Evolutionary conservation across 2,329 filamentous ascomycete genomes (phyloP).

Genomic region (Plenodomus tracheiphilus): DNA sequence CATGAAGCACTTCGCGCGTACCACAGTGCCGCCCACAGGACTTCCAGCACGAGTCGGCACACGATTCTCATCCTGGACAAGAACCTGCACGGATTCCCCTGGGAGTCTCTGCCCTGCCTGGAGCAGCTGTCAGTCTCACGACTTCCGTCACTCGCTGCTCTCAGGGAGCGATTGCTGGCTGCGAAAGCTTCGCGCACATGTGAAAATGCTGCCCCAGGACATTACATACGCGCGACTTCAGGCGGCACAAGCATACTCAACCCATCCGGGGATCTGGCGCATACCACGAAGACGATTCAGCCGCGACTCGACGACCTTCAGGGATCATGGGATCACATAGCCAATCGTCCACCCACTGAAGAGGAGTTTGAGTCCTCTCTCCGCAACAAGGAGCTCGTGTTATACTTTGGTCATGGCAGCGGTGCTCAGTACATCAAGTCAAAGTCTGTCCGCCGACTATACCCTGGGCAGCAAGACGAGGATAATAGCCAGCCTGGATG

Average conservation of each 20-base stretch:
- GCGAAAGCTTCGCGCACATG: constrained; percentile 43
- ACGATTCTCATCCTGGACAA: constrained; percentile 92
- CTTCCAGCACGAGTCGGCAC: constrained; percentile 58
- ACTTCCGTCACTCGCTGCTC: constrained; percentile 81
- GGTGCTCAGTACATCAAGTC: constrained; percentile 92
- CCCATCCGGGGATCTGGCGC: constrained; percentile 78
- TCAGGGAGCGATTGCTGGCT: constrained; percentile 73
- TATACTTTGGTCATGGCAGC: constrained; percentile 97
- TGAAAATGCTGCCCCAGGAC: constrained; percentile 28
- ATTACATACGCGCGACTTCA: constrained; percentile 56
- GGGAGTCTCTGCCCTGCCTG: constrained; percentile 92
- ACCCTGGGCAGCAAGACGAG: constrained; percentile 48
- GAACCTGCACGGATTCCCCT: constrained; percentile 85
- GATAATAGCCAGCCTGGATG: constrained; percentile 51
- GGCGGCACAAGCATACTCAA: constrained; percentile 82
- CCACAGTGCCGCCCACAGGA: constrained; percentile 56
- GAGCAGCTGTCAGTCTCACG: constrained; percentile 78
- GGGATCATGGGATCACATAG: constrained; percentile 67
- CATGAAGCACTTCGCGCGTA: constrained; percentile 82
- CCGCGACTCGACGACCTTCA: constrained; percentile 59
- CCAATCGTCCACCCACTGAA: constrained; percentile 72
- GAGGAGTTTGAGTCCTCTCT: constrained; percentile 73
- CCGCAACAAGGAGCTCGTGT: constrained; percentile 67
- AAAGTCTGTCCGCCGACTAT: constrained; percentile 76
- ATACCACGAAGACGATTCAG: constrained; percentile 77